Conservation (phyloP, 176 grass and related monocot genomes). For the Tuctoria greenei region DNA sequence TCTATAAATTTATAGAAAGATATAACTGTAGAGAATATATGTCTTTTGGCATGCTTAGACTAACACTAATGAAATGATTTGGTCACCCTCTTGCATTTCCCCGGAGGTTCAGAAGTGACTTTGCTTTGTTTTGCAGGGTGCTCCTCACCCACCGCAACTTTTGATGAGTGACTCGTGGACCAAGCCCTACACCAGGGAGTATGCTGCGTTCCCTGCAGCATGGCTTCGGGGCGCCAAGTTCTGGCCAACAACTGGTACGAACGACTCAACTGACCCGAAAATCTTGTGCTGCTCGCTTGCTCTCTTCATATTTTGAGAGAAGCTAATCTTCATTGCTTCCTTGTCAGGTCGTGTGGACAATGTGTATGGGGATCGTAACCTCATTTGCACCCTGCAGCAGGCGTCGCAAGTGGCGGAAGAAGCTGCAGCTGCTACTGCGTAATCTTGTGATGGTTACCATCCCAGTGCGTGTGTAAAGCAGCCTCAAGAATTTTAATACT, state of each 20-base stretch:
- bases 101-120: conserved; percentile 19
- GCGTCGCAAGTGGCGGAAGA: conserved; percentile 81
- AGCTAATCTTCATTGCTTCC: background rate
- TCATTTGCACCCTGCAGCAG: conserved; percentile 88
- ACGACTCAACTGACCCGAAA: background rate
- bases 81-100: conserved; percentile 9
- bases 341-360: conserved; percentile 88
- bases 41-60: background rate
- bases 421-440: conserved; percentile 85
- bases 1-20: background rate
- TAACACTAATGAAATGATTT: background rate
- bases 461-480: conserved; percentile 31
- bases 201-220: conserved; percentile 83
- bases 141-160: conserved; percentile 86
- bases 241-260: conserved; percentile 90
- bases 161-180: conserved; percentile 93
- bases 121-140: conserved; percentile 57
- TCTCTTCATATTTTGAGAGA: background rate
- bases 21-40: background rate
- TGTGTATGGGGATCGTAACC: conserved; percentile 95
- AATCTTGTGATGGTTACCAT: conserved; percentile 34
- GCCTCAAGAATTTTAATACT: conserved; percentile 51
- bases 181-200: conserved; percentile 93
- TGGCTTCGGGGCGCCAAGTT: conserved; percentile 96
- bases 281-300: background rate